These are phyloP conservation scores for Pythium apleroticum DNA, from an alignment of 352 stramenopile species.

Conservation along the genomic window DNA sequence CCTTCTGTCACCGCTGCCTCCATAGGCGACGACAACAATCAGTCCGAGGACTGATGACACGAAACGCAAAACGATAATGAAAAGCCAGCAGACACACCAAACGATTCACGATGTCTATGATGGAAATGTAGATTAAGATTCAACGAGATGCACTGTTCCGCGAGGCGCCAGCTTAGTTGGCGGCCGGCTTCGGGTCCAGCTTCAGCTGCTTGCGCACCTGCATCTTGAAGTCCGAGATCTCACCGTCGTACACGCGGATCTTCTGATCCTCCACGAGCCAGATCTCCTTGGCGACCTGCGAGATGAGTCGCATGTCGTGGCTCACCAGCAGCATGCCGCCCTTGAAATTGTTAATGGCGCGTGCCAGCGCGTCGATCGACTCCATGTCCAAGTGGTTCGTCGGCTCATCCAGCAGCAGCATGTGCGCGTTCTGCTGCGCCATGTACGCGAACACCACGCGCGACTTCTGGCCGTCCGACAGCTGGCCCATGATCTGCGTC, in stretches of 20 bases:
- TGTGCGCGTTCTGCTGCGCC: conserved; percentile 96
- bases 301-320: conserved; percentile 99
- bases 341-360: conserved; percentile 97
- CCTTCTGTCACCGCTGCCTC: not conserved
- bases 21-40: conserved; percentile 26
- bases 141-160: not conserved
- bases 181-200: conserved; percentile 51
- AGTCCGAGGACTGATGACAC: conserved; percentile 24
- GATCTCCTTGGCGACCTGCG: conserved; percentile 98
- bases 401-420: conserved; percentile 90
- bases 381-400: conserved; percentile 94
- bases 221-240: conserved; percentile 99
- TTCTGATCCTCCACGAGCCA: conserved; percentile 98
- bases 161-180: conserved; percentile 2
- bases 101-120: conserved; percentile 8
- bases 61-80: not conserved
- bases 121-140: conserved; percentile 4
- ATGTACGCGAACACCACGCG: conserved; percentile 98
- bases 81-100: too few relatives aligned
- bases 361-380: conserved; percentile 96
- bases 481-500: conserved; percentile 95
- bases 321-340: conserved; percentile 97
- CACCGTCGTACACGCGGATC: conserved; percentile 95
- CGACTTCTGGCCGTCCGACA: conserved; percentile 96
- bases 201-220: conserved; percentile 86